These are phyloP conservation scores for Entophlyctis luteolus DNA, from an alignment of 192 early-diverging fungal species.

Conservation along the genomic window DNA sequence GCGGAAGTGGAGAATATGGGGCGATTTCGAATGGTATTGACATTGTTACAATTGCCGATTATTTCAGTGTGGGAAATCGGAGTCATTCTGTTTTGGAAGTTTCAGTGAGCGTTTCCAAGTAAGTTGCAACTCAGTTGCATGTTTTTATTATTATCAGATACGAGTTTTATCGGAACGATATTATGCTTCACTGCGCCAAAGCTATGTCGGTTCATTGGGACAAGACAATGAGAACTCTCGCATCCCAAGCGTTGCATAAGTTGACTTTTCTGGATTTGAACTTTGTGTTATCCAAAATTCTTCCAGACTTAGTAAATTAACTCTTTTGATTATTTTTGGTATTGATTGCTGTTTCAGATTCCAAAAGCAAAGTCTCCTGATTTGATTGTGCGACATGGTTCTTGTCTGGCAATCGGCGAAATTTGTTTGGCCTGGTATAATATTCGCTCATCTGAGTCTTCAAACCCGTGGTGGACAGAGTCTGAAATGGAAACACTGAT, in stretches of 20 bases:
- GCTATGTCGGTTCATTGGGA: conserved; percentile 85
- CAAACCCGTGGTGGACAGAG: conserved; percentile 20
- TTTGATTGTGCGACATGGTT: conserved; percentile 57
- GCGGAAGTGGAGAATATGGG: conserved; percentile 42
- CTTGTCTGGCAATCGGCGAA: conserved; percentile 58
- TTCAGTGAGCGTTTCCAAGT: conserved; percentile 69
- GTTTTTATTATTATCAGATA: conserved; percentile 43
- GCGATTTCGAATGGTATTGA: conserved; percentile 85
- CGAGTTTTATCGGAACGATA: conserved; percentile 66
- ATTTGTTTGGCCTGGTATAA: conserved; percentile 47
- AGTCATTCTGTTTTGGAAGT: conserved; percentile 69
- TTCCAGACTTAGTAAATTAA: conserved; percentile 20
- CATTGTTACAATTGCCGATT: conserved; percentile 87
- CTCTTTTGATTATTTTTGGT: background rate
- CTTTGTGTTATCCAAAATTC: conserved; percentile 16
- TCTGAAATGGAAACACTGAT: conserved; percentile 17
- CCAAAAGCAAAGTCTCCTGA: conserved; percentile 41
- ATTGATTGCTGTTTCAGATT: conserved; percentile 31
- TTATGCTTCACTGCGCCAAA: conserved; percentile 69
- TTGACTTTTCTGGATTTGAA: conserved; percentile 47
- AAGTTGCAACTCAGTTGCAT: conserved; percentile 11
- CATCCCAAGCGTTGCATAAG: conserved; percentile 65
- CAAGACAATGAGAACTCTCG: conserved; percentile 68
- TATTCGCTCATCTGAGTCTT: background rate
- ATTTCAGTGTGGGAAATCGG: conserved; percentile 85